Evolutionary conservation across 106 monocot genomes (phyloP).

Genomic region (Allium sativum): DNA sequence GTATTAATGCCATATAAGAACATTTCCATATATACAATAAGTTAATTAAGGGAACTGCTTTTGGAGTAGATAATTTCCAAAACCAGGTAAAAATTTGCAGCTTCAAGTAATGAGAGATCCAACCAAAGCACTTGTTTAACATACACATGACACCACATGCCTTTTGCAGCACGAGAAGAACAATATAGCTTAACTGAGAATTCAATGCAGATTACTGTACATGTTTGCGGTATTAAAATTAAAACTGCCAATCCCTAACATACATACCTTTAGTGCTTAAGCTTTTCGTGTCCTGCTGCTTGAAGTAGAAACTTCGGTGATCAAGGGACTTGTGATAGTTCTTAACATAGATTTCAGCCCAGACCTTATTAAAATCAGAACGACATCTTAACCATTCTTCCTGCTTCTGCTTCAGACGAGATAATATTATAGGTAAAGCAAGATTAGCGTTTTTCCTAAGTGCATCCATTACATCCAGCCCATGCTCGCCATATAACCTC

Average conservation of each 20-base stretch:
- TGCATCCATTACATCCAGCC: slow-evolving; percentile 75
- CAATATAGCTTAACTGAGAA: neutral
- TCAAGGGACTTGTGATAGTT: slow-evolving; percentile 92
- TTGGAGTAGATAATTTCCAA: no score
- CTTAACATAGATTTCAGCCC: slow-evolving; percentile 84
- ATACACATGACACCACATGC: no score
- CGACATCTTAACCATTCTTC: slow-evolving; percentile 79
- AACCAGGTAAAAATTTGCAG: no score
- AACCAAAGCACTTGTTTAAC: no score
- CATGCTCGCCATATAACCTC: slow-evolving; percentile 82
- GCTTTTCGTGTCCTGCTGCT: slow-evolving; percentile 81
- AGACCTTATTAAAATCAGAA: slow-evolving; percentile 80
- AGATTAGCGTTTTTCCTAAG: slow-evolving; percentile 62
- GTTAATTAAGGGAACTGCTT: no score
- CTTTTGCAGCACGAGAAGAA: neutral
- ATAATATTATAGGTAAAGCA: slow-evolving; percentile 68
- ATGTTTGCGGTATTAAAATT: neutral
- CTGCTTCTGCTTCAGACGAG: slow-evolving; percentile 88
- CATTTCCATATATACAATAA: no score
- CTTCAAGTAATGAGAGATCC: no score
- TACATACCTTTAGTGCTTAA: slow-evolving; percentile 78
- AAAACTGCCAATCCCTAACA: neutral
- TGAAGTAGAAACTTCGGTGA: slow-evolving; percentile 88
- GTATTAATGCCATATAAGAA: no score
- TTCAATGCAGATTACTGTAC: neutral